Conservation (phyloP, 305 asterid genomes). For the Fraxinus albicans region DNA sequence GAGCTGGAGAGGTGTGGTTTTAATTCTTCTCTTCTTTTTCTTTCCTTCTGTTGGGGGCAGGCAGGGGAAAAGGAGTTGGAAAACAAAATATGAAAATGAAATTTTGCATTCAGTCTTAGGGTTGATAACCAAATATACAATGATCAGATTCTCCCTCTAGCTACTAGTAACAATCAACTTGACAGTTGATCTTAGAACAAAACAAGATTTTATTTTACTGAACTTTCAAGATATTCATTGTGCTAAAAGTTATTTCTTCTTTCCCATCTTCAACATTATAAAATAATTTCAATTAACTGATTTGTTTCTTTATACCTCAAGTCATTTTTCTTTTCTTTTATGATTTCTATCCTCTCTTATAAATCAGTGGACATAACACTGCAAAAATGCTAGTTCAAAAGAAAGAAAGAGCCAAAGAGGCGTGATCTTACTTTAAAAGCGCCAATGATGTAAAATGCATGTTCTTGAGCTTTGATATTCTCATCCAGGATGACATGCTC, state of each 20-base stretch:
- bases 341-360: not conserved
- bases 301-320: not conserved
- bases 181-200: not conserved
- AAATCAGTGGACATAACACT: not conserved
- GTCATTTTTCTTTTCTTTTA: not conserved
- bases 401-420: not conserved
- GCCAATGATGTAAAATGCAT: conserved; percentile 61
- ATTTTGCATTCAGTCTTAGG: not conserved
- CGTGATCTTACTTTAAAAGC: conserved; percentile 62
- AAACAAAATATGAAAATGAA: not conserved
- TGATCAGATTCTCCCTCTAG: not conserved
- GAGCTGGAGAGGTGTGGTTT: not conserved
- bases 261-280: not conserved
- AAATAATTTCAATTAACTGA: not conserved
- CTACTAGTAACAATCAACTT: not conserved
- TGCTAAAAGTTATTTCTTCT: not conserved
- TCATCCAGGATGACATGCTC: conserved; percentile 91
- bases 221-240: not conserved
- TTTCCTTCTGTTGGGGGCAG: not conserved
- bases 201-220: not conserved
- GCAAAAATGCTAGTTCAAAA: not conserved
- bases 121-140: not conserved
- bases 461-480: conserved; percentile 74
- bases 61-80: not conserved
- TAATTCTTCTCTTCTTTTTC: not conserved